phyloP scores from a whole-genome alignment of 768 basidiomycete genomes.

The Podaxis sp. region DNA sequence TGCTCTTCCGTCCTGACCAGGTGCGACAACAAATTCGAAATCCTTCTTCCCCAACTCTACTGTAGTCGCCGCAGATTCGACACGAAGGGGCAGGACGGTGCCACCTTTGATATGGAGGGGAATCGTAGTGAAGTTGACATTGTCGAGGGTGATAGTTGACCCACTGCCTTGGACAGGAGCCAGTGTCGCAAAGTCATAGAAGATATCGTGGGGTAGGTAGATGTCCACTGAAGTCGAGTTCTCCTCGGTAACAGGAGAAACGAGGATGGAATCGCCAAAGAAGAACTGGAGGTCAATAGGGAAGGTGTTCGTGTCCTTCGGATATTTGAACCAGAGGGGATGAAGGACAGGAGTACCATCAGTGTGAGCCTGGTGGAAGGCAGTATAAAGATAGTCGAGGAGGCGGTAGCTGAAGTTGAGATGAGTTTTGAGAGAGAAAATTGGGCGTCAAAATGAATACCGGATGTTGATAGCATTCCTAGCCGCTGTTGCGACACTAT shows the following conservation, averaged over 20 bases:
- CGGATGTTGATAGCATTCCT: slow-evolving; percentile 59
- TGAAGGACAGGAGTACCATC: slow-evolving; percentile 62
- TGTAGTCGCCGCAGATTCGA: slow-evolving; percentile 58
- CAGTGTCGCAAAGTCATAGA: slow-evolving; percentile 61
- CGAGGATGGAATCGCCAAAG: slow-evolving; percentile 64
- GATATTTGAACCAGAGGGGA: slow-evolving; percentile 67
- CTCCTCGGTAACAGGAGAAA: slow-evolving; percentile 66
- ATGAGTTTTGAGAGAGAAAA: not conserved
- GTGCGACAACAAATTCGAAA: slow-evolving; percentile 65
- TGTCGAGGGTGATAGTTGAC: slow-evolving; percentile 37
- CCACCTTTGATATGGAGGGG: slow-evolving; percentile 65
- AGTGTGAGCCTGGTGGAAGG: slow-evolving; percentile 55
- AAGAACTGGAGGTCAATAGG: slow-evolving; percentile 67
- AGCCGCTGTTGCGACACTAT: slow-evolving; percentile 53
- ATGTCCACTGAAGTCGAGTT: slow-evolving; percentile 54
- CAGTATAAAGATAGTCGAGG: slow-evolving; percentile 70
- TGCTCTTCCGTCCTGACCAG: slow-evolving; percentile 46
- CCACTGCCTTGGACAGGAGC: slow-evolving; percentile 48
- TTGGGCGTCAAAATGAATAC: slow-evolving; percentile 23
- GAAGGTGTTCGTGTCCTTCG: slow-evolving; percentile 57
- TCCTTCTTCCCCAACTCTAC: slow-evolving; percentile 47
- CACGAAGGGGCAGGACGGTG: slow-evolving; percentile 54
- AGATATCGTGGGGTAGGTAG: slow-evolving; percentile 63
- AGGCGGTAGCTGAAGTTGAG: slow-evolving; percentile 50
- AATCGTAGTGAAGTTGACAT: slow-evolving; percentile 55